phyloP scores from a whole-genome alignment of 2,329 filamentous ascomycete genomes.

The Stenocarpella maydis region DNA sequence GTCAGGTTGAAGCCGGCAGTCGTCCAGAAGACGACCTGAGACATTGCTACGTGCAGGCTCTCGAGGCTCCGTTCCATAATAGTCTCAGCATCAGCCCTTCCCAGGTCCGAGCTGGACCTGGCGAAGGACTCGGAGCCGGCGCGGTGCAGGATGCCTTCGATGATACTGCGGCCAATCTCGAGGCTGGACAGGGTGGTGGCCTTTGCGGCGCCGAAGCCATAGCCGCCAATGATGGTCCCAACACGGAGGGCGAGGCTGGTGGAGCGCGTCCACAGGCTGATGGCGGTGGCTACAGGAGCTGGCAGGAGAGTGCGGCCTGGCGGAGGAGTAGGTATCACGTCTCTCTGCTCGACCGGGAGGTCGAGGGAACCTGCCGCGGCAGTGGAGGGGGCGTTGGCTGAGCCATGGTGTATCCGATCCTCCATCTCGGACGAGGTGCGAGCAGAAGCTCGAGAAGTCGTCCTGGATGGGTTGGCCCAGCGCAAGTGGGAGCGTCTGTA shows the following conservation, averaged over 20 bases:
- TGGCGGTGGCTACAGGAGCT: constrained; percentile 61
- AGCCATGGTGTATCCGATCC: constrained; percentile 6
- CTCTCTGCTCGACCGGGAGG: constrained; percentile 11
- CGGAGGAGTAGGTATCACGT: constrained; percentile 31
- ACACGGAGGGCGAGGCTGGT: constrained; percentile 65
- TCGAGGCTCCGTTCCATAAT: constrained; percentile 65
- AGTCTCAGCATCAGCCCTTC: constrained; percentile 61
- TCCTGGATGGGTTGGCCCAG: background rate
- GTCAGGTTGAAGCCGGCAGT: constrained; percentile 68
- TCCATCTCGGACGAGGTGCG: constrained; percentile 13
- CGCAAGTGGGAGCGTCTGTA: constrained; percentile 8
- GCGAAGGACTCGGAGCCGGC: constrained; percentile 60
- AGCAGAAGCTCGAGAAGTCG: constrained; percentile 11
- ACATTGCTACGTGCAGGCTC: constrained; percentile 64
- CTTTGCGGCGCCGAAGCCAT: constrained; percentile 61
- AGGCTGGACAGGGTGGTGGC: constrained; percentile 65
- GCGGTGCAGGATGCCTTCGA: constrained; percentile 62
- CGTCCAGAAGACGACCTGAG: constrained; percentile 67
- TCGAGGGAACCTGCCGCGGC: background rate
- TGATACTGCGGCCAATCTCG: constrained; percentile 62
- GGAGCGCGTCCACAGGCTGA: constrained; percentile 68
- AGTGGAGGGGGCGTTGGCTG: background rate
- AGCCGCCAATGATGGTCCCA: constrained; percentile 60
- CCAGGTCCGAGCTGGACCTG: constrained; percentile 55
- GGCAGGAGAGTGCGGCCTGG: constrained; percentile 63